Base-by-base conservation (phyloP, 805 yeast genomes). In the Wickerhamomyces bovis region DNA sequence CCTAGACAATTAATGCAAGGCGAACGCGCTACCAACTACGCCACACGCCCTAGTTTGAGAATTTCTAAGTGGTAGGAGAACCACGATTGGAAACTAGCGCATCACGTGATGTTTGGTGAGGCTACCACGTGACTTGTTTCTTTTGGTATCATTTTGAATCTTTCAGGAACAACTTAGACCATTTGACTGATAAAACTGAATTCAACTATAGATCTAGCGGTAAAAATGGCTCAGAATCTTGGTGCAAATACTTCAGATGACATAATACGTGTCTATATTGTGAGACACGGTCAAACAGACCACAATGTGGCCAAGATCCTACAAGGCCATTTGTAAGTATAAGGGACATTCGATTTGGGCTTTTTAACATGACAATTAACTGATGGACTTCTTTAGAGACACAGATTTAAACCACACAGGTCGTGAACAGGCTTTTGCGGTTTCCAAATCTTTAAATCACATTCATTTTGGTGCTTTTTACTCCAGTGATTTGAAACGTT, bases 261-360 rank as follows among this genome's bases (percentile, higher is more conserved):
- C 1, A 53, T 64, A 9, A 60, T 78, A 2, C 67, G 85, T 22
- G 56, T 85, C 3, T 82, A 83, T 53, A 62, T 87, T 6, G 77
- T 88, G 5, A 77, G 96, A 57, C 96, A 88, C 56, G 96, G 96
- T 1, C 94, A 85, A 61, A 88, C 96, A 0, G 81, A 81, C 47
- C 81, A 83, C 63, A 88, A 88, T 60, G 71, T 73, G 35, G 60
- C 74, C 44, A 83, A 80, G 64, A 83, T 84, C 42, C 64, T 88
- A 35, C 96, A 88, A 64, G 96, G 96, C 1, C 96, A 88, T 58
- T 57, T 70, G 39, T 48, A 30, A 39, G 49, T 46, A 8, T 23
- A 6, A 57, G 56, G 39, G 83, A 88, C 58, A 77, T n/a, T n/a
- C n/a, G n/a, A n/a, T n/a, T n/a, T n/a, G n/a, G n/a, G n/a, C n/a